Percentiles rank a stretch among this genome's conserved stretches.
Conservation (phyloP, 345 rosid species). For the Citrus medica region DNA sequence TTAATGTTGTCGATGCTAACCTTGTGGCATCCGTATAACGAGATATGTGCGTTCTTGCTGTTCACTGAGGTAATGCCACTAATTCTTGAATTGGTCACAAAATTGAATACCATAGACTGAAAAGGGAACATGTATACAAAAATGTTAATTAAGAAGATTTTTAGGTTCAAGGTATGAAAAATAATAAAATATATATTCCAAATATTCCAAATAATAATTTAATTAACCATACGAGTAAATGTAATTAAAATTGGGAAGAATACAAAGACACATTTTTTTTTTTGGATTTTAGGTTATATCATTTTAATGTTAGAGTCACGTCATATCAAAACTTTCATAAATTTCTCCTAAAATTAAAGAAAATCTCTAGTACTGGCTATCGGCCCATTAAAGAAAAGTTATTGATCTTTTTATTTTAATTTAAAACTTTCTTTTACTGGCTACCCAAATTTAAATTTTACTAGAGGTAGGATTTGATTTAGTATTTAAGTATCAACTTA, state of each 20-base stretch:
- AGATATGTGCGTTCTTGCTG: constrained; percentile 23
- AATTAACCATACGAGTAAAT: neutral
- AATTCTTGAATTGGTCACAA: constrained; percentile 18
- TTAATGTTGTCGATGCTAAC: constrained; percentile 3
- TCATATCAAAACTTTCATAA: too few species aligned
- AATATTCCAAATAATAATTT: neutral
- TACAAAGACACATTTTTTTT: too few species aligned
- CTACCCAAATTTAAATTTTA: too few species aligned
- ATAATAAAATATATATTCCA: neutral
- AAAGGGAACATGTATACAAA: neutral
- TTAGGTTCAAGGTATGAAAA: too few species aligned
- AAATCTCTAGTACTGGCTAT: accelerated
- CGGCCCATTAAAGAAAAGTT: too few species aligned
- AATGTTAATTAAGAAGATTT: neutral
- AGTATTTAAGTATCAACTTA: constrained; percentile 1
- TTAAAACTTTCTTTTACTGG: too few species aligned
- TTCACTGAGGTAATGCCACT: constrained; percentile 12
- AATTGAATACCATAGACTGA: constrained; percentile 14
- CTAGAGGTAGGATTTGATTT: too few species aligned
- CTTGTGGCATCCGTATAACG: constrained; percentile 16
- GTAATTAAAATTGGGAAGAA: neutral
- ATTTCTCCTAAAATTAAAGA: too few species aligned
- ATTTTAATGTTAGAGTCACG: too few species aligned
- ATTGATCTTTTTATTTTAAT: too few species aligned
- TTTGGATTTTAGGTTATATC: too few species aligned